Evolutionary conservation across 495 filamentous ascomycete species (phyloP).

Genomic region (Penicillium longicatenatum): DNA sequence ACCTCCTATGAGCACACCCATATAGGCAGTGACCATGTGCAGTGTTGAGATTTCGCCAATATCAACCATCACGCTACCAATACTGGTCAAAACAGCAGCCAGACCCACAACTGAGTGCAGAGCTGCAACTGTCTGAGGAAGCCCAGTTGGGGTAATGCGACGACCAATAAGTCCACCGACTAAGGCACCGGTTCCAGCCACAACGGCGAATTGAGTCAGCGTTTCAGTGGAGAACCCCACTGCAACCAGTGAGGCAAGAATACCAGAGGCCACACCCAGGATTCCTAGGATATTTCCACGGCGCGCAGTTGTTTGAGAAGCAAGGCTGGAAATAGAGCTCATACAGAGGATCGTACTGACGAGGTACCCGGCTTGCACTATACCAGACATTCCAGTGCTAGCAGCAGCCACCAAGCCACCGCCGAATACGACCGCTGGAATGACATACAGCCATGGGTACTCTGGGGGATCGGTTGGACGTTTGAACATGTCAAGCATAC

Average conservation of each 20-base stretch:
- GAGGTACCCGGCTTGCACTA: slow-evolving; percentile 80
- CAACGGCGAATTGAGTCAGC: slow-evolving; percentile 67
- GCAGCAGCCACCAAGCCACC: slow-evolving; percentile 76
- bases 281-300: slow-evolving; percentile 82
- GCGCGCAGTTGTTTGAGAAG: slow-evolving; percentile 74
- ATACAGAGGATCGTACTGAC: slow-evolving; percentile 80
- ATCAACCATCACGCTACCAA: slow-evolving; percentile 75
- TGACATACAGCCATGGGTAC: slow-evolving; percentile 79
- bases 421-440: slow-evolving; percentile 72
- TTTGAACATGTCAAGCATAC: slow-evolving; percentile 92
- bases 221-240: slow-evolving; percentile 76
- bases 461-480: slow-evolving; percentile 78
- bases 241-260: slow-evolving; percentile 73
- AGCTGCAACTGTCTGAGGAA: slow-evolving; percentile 80
- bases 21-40: slow-evolving; percentile 76
- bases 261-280: slow-evolving; percentile 73
- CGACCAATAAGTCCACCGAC: slow-evolving; percentile 71
- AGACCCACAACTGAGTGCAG: slow-evolving; percentile 82
- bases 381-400: slow-evolving; percentile 72
- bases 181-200: slow-evolving; percentile 69
- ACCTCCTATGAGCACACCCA: slow-evolving; percentile 78
- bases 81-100: slow-evolving; percentile 78
- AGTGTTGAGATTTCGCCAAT: slow-evolving; percentile 66
- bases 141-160: slow-evolving; percentile 76
- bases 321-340: slow-evolving; percentile 67